Base-by-base conservation (phyloP, 179 eudicot species). In the Silene noctiflora region DNA sequence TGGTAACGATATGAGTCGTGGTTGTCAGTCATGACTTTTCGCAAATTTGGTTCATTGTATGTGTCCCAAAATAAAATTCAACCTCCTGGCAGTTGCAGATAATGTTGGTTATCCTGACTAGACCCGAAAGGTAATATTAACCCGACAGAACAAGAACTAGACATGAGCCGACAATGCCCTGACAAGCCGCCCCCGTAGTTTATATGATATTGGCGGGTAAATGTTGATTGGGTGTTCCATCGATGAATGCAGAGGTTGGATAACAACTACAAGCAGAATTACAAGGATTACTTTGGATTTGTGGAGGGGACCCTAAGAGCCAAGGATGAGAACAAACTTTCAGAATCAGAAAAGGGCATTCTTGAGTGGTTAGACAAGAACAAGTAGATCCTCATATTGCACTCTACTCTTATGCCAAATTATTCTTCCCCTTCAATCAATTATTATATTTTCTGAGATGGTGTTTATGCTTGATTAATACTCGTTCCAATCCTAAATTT, bases 331-430 rank as follows among this genome's bases (percentile, higher is more conserved):
- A 46, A 85, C 33, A 69, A 85, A 17, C 90, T 94, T 65, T 73
- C 97, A n/a, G 95, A 94, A 80, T 76, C 98, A 46, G 98, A 94
- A 35, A 85, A 87, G 80, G 91, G 87, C 24, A 94, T 94, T 81
- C 93, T 94, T 74, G 91, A 91, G 3, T 94, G 98, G 98, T 89
- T 94, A 29, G 76, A 89, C 27, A 84, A 42, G 14, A 94, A 94
- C 83, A 88, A 89, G 83, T 90, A 87, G 74, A 19, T 56, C 11
- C 61, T 25, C 24, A 20, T 59, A 42, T 39, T 51, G 16, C 58
- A 51, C n/a, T 51, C 58, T 51, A 16, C 42, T 64, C 39, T 64
- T 22, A 27, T 27, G 27, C n/a, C 42, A 27, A 27, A 27, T 16
- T 64, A 27, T 64, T 64, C 31, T 33, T 16, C 56, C 56, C n/a